These are phyloP conservation scores for Quercus wislizeni DNA, from an alignment of 306 rosid genomes.

Conservation along the genomic window DNA sequence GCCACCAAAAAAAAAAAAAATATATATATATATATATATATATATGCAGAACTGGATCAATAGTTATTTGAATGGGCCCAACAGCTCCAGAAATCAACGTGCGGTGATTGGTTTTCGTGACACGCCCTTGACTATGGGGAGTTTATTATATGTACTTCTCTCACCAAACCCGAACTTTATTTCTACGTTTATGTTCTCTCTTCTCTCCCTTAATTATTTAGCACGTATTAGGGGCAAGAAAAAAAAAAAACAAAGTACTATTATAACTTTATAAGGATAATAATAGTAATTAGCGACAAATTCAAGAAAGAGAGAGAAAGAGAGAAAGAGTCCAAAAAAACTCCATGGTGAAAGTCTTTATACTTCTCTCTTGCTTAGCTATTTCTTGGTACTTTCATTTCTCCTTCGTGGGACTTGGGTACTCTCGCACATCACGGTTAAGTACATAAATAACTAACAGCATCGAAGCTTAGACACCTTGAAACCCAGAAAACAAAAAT, in stretches of 20 bases:
- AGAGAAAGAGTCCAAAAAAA: background rate
- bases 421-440: background rate
- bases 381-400: conserved; percentile 18
- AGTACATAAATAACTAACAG: background rate
- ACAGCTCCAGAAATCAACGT: too few relatives aligned
- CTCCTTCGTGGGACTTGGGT: conserved; percentile 17
- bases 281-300: background rate
- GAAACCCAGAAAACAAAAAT: background rate
- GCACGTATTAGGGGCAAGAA: conserved; percentile 11
- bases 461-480: too few relatives aligned
- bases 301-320: background rate
- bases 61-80: too few relatives aligned
- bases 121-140: background rate
- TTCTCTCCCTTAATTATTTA: background rate
- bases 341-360: background rate
- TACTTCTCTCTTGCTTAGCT: background rate
- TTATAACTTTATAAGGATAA: too few relatives aligned
- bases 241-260: background rate
- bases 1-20: too few relatives aligned
- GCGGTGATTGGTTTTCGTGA: background rate
- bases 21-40: too few relatives aligned
- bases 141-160: background rate
- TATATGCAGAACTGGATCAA: too few relatives aligned
- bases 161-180: background rate
- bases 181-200: background rate